These are phyloP conservation scores for Xerocomellus chrysenteron DNA, from an alignment of 768 basidiomycete species.

Conservation along the genomic window DNA sequence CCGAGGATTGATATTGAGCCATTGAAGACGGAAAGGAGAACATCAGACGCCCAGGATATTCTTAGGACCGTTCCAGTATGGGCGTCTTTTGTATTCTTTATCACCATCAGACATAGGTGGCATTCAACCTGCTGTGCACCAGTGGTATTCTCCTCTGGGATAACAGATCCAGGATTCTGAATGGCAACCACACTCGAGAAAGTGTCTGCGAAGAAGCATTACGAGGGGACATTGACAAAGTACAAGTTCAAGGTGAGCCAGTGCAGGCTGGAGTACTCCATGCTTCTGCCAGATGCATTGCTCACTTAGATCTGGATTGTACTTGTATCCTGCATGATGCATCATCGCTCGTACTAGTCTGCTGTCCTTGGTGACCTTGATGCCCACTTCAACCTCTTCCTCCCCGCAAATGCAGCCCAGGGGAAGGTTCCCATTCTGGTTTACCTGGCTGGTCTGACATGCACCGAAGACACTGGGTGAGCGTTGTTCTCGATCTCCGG, in stretches of 20 bases:
- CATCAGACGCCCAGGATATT: constrained; percentile 1
- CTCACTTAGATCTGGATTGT: neutral
- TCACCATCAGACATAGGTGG: neutral
- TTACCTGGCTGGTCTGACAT: constrained; percentile 87
- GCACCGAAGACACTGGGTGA: constrained; percentile 92
- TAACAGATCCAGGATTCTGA: neutral
- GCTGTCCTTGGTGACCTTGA: constrained; percentile 63
- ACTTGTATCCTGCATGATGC: neutral
- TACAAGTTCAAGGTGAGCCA: constrained; percentile 75
- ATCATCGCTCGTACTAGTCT: constrained; percentile 46
- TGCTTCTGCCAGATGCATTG: neutral
- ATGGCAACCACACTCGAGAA: constrained; percentile 51
- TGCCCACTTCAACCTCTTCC: constrained; percentile 85
- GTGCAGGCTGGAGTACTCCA: neutral
- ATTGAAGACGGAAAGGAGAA: neutral
- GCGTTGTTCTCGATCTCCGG: constrained; percentile 16
- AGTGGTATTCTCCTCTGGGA: neutral
- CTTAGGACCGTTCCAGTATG: neutral
- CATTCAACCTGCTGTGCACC: neutral
- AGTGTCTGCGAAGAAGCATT: constrained; percentile 75
- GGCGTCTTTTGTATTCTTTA: neutral
- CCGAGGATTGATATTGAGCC: neutral
- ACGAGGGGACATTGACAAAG: constrained; percentile 78
- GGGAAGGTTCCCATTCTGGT: constrained; percentile 69
- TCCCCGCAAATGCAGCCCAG: constrained; percentile 61